Evolutionary conservation across 2,329 filamentous ascomycete species (phyloP).

Genomic region (Monosporascus sp.): DNA sequence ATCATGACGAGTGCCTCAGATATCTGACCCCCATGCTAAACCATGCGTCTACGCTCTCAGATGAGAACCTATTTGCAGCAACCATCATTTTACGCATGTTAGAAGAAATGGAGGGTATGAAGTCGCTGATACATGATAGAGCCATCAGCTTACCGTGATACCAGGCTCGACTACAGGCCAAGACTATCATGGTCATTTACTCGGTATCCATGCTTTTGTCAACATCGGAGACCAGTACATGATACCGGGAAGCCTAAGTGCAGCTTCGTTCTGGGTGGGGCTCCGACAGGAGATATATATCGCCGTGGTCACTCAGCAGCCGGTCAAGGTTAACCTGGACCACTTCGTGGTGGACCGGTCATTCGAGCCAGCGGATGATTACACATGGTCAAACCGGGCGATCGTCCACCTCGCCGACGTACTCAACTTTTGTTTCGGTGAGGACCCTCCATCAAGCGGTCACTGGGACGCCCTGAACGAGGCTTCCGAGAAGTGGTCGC

Average conservation of each 20-base stretch:
- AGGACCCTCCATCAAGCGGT: constrained; percentile 25
- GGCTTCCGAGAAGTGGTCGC: constrained; percentile 42
- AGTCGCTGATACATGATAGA: constrained; percentile 12
- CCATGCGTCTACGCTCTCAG: constrained; percentile 31
- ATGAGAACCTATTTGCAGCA: constrained; percentile 49
- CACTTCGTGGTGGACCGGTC: constrained; percentile 47
- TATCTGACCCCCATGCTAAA: constrained; percentile 43
- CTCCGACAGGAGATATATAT: constrained; percentile 56
- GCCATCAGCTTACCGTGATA: constrained; percentile 16
- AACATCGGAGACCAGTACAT: constrained; percentile 35
- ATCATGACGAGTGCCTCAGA: constrained; percentile 49
- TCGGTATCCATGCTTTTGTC: constrained; percentile 43
- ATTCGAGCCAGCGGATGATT: constrained; percentile 42
- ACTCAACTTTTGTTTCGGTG: constrained; percentile 56
- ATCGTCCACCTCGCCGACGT: constrained; percentile 60
- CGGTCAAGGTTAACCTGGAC: constrained; percentile 44
- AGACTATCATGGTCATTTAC: constrained; percentile 41
- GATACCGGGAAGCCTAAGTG: constrained; percentile 37
- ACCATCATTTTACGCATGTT: constrained; percentile 48
- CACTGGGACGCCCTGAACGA: constrained; percentile 40
- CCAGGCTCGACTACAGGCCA: constrained; percentile 36
- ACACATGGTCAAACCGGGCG: constrained; percentile 55
- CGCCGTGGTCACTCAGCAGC: constrained; percentile 42
- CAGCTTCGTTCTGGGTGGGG: constrained; percentile 53
- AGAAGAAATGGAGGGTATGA: constrained; percentile 37